A percentile compares a stretch with the other conserved stretches of the same genome.
phyloP scores from a whole-genome alignment of 148 eudicot species.

The Rhododendron mucronatum region DNA sequence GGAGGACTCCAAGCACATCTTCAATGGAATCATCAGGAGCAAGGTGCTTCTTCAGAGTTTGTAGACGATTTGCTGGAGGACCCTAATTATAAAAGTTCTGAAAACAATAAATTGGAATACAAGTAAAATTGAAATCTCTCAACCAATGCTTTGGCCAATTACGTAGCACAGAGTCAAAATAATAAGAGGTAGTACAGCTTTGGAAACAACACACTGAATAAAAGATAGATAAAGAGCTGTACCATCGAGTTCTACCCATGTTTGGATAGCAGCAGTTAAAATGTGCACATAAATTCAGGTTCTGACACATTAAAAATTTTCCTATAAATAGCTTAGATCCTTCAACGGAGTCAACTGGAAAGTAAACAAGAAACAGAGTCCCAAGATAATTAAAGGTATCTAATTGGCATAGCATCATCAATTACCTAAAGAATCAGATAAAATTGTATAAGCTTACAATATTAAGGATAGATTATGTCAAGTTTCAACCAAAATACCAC shows the following conservation, averaged over 20 bases:
- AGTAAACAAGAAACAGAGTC: not conserved
- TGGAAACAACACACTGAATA: not conserved
- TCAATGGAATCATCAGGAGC: conserved; percentile 55
- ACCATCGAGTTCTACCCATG: not conserved
- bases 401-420: not conserved
- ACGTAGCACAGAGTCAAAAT: not conserved
- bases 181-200: not conserved
- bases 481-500: not conserved
- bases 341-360: not conserved
- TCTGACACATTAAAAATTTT: not conserved
- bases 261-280: not conserved
- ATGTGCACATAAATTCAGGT: not conserved
- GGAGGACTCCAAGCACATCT: conserved; percentile 51
- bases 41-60: conserved; percentile 49
- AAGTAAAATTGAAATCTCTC: not conserved
- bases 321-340: not conserved
- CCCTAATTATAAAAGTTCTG: conserved; percentile 38
- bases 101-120: not conserved
- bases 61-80: conserved; percentile 57
- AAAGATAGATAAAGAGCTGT: not conserved
- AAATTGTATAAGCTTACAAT: not conserved
- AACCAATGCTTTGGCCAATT: not conserved
- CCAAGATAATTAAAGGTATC: not conserved
- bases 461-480: not conserved
- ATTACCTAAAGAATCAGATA: not conserved